Base-by-base conservation (phyloP, 805 yeast genomes). In the Kazachstania viticola region DNA sequence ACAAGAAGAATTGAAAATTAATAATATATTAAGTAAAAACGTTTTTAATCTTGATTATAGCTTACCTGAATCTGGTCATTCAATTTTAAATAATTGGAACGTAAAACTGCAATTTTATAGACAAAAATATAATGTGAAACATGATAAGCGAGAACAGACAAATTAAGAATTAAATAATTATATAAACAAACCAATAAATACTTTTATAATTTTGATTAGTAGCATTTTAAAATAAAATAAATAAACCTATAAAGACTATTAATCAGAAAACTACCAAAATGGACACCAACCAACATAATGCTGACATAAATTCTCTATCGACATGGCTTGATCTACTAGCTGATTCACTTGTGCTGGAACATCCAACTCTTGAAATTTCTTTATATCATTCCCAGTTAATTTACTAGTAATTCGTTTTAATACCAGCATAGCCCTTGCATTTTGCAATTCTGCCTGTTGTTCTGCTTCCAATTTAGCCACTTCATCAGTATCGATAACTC, bases 201-300 rank as follows among this genome's bases (percentile, higher is more conserved):
- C 8, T 9, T 24, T 6, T 19, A 4, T 19, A 9, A 5, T 21
- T 15, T 9, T 4, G 5, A n/a, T n/a, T n/a, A n/a, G n/a, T n/a
- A n/a, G n/a, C n/a, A n/a, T n/a, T n/a, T n/a, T n/a, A n/a, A n/a
- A n/a, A n/a, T n/a, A n/a, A n/a, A 19, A 8, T 19, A 19, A 19
- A 19, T 19, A 19, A 19, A 8, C 22, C 11, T 8, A 7, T 19
- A 11, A 7, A 7, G 22, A 8, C 7, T 8, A 11, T 19, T 19
- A 11, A 19, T 19, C 7, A 8, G 22, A 8, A 19, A 19, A 19
- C 54, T 49, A 88, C 96, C 98, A 88, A 72, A 88, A 88, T 1
- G 97, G 82, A 61, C 98, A 91, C 98, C 98, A 88, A 12, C 98
- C 98, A 40, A 91, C 79, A 52, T 81, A 88, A 57, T 88, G 97